These are phyloP conservation scores for Aegilops umbellulata DNA, from an alignment of 176 grass and related monocot genomes.

Conservation along the genomic window DNA sequence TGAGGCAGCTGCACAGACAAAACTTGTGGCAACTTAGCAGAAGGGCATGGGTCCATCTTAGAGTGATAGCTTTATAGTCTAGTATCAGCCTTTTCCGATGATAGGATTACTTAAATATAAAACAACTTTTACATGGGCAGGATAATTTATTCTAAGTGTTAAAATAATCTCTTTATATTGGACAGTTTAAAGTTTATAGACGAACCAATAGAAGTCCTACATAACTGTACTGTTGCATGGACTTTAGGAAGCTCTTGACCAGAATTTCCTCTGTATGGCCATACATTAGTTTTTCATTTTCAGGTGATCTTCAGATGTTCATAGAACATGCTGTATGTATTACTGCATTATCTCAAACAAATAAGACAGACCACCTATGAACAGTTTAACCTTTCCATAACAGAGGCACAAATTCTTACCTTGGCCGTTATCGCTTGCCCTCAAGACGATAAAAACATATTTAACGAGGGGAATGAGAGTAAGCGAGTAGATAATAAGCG, in stretches of 20 bases:
- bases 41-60: background rate
- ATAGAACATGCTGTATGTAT: background rate
- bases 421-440: conserved; percentile 82
- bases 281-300: background rate
- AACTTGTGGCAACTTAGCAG: background rate
- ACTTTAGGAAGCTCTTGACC: background rate
- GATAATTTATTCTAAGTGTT: background rate
- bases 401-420: conserved; percentile 35
- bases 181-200: background rate
- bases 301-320: background rate
- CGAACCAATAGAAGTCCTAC: background rate
- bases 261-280: background rate
- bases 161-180: background rate
- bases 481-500: conserved; percentile 85
- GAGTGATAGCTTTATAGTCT: background rate
- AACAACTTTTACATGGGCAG: background rate
- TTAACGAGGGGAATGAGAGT: conserved; percentile 84
- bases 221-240: background rate
- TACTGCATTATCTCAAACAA: conserved; percentile 6
- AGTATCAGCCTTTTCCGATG: background rate
- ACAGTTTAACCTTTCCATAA: background rate
- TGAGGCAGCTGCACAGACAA: background rate
- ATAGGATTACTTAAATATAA: background rate
- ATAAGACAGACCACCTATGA: background rate
- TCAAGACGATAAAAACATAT: conserved; percentile 82